Percentiles rank a stretch among this genome's conserved stretches.
Conservation (phyloP, 192 early-diverging fungal species). For the Umbelopsis sp. region DNA sequence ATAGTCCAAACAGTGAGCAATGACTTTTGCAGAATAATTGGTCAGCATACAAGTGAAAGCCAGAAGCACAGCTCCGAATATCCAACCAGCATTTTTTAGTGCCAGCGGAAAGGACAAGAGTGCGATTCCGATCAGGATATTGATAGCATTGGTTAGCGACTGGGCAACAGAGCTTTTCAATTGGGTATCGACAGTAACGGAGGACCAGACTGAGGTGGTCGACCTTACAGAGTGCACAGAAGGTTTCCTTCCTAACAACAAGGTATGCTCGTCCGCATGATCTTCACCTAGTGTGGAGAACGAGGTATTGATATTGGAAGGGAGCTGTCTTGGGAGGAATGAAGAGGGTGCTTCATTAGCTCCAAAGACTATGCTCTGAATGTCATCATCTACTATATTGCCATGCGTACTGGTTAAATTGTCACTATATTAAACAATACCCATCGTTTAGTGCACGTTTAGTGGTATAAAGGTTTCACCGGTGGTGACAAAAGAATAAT, state of each 20-base stretch:
- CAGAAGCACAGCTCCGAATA: conserved; percentile 50
- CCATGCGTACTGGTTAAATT: not conserved
- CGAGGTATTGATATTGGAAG: not conserved
- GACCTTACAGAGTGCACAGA: not conserved
- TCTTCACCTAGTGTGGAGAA: not conserved
- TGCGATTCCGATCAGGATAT: conserved; percentile 66
- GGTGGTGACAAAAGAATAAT: no score
- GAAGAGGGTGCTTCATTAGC: not conserved
- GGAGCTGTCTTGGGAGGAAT: not conserved
- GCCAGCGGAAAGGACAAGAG: conserved; percentile 63
- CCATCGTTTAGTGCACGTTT: no score
- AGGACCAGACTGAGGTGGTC: not conserved
- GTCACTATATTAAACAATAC: not conserved
- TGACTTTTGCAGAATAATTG: conserved; percentile 60
- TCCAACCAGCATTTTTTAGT: conserved; percentile 58
- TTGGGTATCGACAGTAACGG: not conserved
- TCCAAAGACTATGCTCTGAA: not conserved
- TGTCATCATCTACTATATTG: not conserved
- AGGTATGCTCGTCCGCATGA: not conserved
- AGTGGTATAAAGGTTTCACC: no score
- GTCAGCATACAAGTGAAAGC: conserved; percentile 40
- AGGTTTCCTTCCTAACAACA: not conserved
- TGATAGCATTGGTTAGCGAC: conserved; percentile 57
- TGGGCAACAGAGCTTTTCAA: conserved; percentile 40
- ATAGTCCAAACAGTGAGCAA: conserved; percentile 44